These are phyloP conservation scores for Fusarium transvaalense DNA, from an alignment of 2,329 filamentous ascomycete species.

Conservation along the genomic window DNA sequence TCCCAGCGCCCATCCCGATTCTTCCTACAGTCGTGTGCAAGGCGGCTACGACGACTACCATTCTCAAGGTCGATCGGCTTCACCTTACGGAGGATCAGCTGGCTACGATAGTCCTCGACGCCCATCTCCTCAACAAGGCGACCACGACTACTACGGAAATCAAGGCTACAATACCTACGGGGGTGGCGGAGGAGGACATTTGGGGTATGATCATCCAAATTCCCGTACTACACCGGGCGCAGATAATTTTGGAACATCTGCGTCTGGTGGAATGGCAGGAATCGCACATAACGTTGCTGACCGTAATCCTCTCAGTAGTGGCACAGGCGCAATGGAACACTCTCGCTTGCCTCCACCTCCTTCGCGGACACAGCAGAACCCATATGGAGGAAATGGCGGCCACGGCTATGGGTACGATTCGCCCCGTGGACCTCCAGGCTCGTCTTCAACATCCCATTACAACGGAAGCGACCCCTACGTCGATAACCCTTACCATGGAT, in stretches of 20 bases:
- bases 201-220: conserved; percentile 44
- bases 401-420: conserved; percentile 47
- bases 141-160: conserved; percentile 39
- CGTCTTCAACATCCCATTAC: conserved; percentile 33
- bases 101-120: conserved; percentile 43
- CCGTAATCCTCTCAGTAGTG: conserved; percentile 73
- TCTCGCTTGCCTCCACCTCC: conserved; percentile 55
- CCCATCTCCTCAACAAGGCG: conserved; percentile 37
- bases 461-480: conserved; percentile 60
- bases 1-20: conserved; percentile 45
- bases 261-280: conserved; percentile 75
- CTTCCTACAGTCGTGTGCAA: conserved; percentile 40
- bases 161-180: conserved; percentile 36
- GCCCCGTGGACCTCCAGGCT: conserved; percentile 31
- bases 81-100: conserved; percentile 38
- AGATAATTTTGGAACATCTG: conserved; percentile 74
- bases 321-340: conserved; percentile 69
- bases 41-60: conserved; percentile 39
- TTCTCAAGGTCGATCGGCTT: conserved; percentile 31
- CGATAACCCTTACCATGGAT: conserved; percentile 76
- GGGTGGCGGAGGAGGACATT: conserved; percentile 42
- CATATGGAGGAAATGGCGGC: conserved; percentile 42
- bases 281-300: conserved; percentile 76
- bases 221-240: conserved; percentile 66
- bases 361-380: conserved; percentile 50